Base-by-base conservation (phyloP, 495 filamentous ascomycete genomes). In the Halenospora varia region DNA sequence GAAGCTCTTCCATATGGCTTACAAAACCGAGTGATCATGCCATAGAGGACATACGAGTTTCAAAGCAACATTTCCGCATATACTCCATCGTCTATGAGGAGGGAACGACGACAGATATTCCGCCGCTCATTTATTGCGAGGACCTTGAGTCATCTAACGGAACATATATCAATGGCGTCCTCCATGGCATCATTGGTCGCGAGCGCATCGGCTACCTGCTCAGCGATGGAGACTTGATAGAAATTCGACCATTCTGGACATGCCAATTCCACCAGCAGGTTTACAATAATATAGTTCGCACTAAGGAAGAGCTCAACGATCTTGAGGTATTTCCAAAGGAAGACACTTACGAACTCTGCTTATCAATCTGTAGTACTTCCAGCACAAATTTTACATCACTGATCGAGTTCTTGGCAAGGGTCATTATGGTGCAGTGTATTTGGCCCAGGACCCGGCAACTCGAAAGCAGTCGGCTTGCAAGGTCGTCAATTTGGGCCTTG, bases 381-480 rank as follows among this genome's bases (percentile, higher is more conserved):
- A 63, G 9, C 52, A 78, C 47, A 57, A 69, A 18, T 87, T 78
- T 56, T 53, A 67, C 2, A 66, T 88, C 44, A 79, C 73, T 0
- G 63, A 73, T 45, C 75, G 81, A 24, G 70, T 86, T 29, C 82
- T 97, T 63, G 95, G 95, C 60, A 82, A 89, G 75, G 92, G 92
- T 42, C 87, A 85, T 1, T 91, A 89, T 70, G 89, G 89, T 48
- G 82, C 85, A 74, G 87, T 97, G 40, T 92, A 91, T 69, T 77
- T 94, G 57, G 90, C 90, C 45, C 80, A 76, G 39, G 88, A 96
- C 62, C 75, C 68, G 19, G 61, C 71, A 52, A 90, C 86, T 19
- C 80, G 82, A 29, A 73, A 84, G 55, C 81, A 87, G 62, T 82
- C 96, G 52, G 93, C 90, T 10, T 89, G 96, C 75, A 97, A 97